Conservation (phyloP, 176 grass and related monocot species). For the Bromus sterilis region DNA sequence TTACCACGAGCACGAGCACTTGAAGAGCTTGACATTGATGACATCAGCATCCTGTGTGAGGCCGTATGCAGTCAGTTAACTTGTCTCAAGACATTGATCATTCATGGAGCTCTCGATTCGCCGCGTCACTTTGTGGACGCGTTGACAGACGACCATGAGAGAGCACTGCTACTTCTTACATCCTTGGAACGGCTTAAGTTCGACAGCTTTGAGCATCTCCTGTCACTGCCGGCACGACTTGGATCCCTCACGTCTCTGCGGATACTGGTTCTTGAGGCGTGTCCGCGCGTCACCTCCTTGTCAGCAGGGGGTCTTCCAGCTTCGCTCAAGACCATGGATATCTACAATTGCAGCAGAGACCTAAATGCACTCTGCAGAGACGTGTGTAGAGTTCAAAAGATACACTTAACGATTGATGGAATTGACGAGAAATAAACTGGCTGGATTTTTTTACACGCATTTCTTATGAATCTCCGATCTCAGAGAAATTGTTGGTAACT, state of each 20-base stretch:
- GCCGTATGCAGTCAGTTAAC: slow-evolving; percentile 13
- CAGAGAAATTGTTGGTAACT: too few relatives aligned
- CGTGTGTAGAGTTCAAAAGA: neutral
- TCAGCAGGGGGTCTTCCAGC: neutral
- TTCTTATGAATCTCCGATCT: too few relatives aligned
- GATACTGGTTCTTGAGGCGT: neutral
- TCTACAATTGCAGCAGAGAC: neutral
- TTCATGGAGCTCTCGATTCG: neutral
- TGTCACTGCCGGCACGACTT: neutral
- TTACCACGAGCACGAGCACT: neutral
- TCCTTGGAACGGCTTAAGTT: neutral
- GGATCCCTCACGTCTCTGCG: neutral
- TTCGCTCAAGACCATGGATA: neutral
- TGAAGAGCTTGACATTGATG: neutral
- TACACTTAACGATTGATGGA: neutral
- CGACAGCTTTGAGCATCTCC: neutral
- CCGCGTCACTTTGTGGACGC: neutral
- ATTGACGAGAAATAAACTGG: too few relatives aligned
- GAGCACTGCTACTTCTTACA: neutral
- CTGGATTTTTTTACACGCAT: too few relatives aligned
- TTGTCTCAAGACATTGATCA: neutral
- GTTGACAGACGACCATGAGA: neutral
- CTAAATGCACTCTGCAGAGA: neutral
- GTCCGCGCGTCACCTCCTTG: neutral
- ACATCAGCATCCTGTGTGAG: neutral